These are phyloP conservation scores for Dryas drummondii DNA, from an alignment of 306 rosid genomes.

Conservation along the genomic window DNA sequence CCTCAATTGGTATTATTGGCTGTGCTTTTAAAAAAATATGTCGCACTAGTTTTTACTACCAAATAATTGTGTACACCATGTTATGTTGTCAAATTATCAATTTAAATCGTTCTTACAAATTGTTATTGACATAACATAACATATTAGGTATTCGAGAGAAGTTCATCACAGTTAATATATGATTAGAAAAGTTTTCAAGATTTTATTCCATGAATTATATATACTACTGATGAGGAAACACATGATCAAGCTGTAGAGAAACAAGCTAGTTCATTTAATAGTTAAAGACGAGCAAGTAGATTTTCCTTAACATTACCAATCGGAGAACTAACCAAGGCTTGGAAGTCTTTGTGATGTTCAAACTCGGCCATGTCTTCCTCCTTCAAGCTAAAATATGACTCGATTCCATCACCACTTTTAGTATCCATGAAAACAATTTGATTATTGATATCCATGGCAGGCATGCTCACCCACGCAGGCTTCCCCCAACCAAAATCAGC, in stretches of 20 bases:
- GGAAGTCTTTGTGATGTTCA: constrained; percentile 15
- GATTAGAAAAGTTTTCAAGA: too few relatives aligned
- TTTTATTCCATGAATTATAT: too few relatives aligned
- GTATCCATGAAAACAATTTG: constrained; percentile 21
- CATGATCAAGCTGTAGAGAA: constrained; percentile 7
- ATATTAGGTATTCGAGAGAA: too few relatives aligned
- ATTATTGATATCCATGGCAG: constrained; percentile 10
- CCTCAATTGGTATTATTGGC: too few relatives aligned
- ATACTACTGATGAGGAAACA: background rate
- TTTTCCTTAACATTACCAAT: constrained; percentile 7
- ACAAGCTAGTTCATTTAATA: background rate
- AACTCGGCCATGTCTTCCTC: constrained; percentile 22
- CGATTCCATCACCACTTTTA: constrained; percentile 19
- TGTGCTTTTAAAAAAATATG: too few relatives aligned
- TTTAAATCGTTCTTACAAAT: too few relatives aligned
- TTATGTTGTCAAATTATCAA: too few relatives aligned
- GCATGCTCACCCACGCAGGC: constrained; percentile 29
- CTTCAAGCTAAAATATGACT: constrained; percentile 19
- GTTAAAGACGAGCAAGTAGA: constrained; percentile 16
- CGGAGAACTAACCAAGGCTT: background rate
- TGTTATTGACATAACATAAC: too few relatives aligned
- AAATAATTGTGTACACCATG: too few relatives aligned
- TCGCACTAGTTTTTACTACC: too few relatives aligned
- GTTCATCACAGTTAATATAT: too few relatives aligned
- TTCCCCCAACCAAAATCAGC: constrained; percentile 42